Conservation (phyloP, 176 grass and related monocot species). For the Miscanthus lutarioriparius region DNA sequence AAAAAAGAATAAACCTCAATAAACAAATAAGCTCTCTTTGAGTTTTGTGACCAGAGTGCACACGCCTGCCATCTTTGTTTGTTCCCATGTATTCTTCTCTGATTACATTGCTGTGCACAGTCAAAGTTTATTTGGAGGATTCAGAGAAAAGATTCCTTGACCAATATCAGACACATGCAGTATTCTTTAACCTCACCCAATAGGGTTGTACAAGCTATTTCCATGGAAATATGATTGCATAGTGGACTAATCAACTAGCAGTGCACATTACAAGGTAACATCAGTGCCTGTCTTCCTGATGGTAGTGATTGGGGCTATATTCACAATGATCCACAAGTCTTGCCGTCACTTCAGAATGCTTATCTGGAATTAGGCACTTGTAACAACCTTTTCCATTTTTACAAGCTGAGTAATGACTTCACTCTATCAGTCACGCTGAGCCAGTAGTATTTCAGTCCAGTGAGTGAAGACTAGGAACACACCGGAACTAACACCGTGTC, state of each 20-base stretch:
- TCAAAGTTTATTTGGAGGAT: slow-evolving; percentile 7
- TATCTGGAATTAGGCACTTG: neutral
- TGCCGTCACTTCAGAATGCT: neutral
- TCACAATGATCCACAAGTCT: neutral
- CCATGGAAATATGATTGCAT: slow-evolving; percentile 23
- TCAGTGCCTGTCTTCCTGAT: neutral
- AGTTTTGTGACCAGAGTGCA: slow-evolving; percentile 30
- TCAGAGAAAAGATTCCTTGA: slow-evolving; percentile 21
- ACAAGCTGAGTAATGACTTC: neutral
- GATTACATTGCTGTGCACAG: neutral
- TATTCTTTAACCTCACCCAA: slow-evolving; percentile 15
- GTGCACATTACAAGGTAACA: neutral
- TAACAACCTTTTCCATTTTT: neutral
- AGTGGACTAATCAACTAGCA: neutral
- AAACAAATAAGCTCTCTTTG: neutral
- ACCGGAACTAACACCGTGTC: too few species aligned
- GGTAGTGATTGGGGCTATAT: neutral
- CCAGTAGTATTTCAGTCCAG: neutral
- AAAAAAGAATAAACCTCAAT: neutral
- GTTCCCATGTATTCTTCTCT: neutral
- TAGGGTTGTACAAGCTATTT: neutral
- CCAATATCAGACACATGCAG: neutral
- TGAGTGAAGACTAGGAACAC: neutral
- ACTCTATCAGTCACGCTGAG: neutral
- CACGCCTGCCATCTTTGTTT: neutral